phyloP scores from a whole-genome alignment of 441 rosid species.

The Flueggea neowawraea region DNA sequence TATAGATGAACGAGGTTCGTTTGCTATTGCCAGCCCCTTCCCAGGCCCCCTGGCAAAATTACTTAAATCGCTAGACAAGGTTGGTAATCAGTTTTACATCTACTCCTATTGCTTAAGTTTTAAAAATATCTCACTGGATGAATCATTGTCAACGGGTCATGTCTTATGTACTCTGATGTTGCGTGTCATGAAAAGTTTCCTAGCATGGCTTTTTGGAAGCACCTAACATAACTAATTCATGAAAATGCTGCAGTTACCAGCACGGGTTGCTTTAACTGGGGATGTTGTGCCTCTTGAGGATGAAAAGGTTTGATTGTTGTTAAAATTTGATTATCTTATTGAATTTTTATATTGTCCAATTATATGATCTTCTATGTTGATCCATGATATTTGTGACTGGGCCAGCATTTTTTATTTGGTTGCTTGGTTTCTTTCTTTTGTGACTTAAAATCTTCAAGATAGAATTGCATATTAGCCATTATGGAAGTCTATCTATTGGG shows the following conservation, averaged over 20 bases:
- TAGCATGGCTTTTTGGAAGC: neutral
- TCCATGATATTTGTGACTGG: neutral
- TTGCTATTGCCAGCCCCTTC: constrained; percentile 64
- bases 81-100: constrained; percentile 27
- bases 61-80: constrained; percentile 62
- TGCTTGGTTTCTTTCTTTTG: neutral
- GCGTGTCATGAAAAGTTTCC: neutral
- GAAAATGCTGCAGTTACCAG: constrained; percentile 57
- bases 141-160: neutral
- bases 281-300: constrained; percentile 64
- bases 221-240: constrained; percentile 15
- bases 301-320: constrained; percentile 48
- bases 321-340: too few relatives aligned
- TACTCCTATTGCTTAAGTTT: too few relatives aligned
- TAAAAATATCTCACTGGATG: too few relatives aligned
- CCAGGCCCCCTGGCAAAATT: constrained; percentile 73
- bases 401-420: too few relatives aligned
- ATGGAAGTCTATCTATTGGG: neutral
- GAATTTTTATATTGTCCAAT: too few relatives aligned
- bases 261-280: constrained; percentile 81
- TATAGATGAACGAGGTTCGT: constrained; percentile 84
- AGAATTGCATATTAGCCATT: too few relatives aligned
- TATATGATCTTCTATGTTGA: neutral
- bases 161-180: neutral
- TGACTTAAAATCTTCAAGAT: too few relatives aligned